phyloP scores from a whole-genome alignment of 257 asterid genomes.

The Phtheirospermum japonicum region DNA sequence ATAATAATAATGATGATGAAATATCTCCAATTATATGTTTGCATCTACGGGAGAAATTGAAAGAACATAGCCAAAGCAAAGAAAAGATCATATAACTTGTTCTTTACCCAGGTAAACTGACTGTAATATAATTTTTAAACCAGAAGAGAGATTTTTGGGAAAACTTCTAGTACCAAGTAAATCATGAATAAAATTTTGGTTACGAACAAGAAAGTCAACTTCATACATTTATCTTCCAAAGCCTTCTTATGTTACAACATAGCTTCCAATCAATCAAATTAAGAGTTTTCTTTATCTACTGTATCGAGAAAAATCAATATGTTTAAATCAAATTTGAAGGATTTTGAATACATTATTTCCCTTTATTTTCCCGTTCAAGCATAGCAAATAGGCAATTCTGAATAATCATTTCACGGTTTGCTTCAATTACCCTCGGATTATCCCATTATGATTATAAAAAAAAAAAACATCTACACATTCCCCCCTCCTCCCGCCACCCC shows the following conservation, averaged over 20 bases:
- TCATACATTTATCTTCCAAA: background rate
- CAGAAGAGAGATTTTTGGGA: no score
- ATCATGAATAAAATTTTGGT: no score
- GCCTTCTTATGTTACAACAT: background rate
- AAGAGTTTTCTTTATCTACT: background rate
- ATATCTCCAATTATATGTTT: conserved; percentile 15
- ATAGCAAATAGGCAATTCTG: conserved; percentile 2
- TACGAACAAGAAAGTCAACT: background rate
- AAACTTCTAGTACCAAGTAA: no score
- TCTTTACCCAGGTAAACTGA: background rate
- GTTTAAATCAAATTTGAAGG: no score
- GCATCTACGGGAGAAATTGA: background rate
- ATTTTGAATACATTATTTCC: no score
- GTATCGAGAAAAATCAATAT: no score
- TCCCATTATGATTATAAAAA: no score
- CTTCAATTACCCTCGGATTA: no score
- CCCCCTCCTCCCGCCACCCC: no score
- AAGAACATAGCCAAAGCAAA: background rate
- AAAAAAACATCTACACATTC: no score
- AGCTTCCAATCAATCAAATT: background rate
- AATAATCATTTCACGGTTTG: background rate
- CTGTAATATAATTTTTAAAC: background rate
- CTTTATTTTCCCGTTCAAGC: no score
- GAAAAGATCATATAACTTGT: background rate
- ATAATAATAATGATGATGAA: background rate